Evolutionary conservation across 768 basidiomycete species (phyloP), one percentile per base, ranked within the genome.

Genomic region (Phylloporus sp.): DNA sequence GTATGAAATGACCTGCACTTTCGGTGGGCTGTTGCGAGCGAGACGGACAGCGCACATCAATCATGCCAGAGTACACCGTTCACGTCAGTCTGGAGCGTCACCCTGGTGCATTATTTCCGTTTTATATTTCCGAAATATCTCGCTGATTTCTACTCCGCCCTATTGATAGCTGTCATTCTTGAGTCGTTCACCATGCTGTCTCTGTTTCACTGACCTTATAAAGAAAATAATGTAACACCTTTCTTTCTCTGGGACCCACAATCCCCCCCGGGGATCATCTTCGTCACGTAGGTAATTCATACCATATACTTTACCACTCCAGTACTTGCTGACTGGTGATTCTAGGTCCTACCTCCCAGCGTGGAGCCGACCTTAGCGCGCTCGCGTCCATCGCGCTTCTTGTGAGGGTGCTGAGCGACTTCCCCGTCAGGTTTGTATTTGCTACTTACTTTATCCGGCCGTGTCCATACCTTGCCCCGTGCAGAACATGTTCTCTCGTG

Each of bases 371-470:
- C 72, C 74, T 72, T 68, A 72, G 72, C 75, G 73, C 76, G 72
- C 68, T 78, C 76, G 82, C 79, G 68, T 81, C 79, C 81, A 84
- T 85, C 84, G 82, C 83, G 84, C 81, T 85, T 86, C 76, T 76
- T 76, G 73, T 76, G 71, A 72, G 79, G 80, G 69, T 80, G 81
- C 69, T 68, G 72, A 81, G 66, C 69, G 72, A 72, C 75, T 72
- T 85, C 84, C 40, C 68, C 70, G 70, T 68, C 66, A 76, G 81
- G 82, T 74, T 62, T 36, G 55, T 60, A 50, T 41, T 11, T 38
- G n/a, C 48, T 41, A 36, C 52, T 18, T 7, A 5, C 45, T 23
- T n/a, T 6, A 45, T 52, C 23, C 24, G 20, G 15, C 42, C 39
- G 24, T 45, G 48, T 55, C 52, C 53, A 60, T 24, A 64, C 40